Conservation (phyloP, 768 basidiomycete species). For the Kwoniella botswanensis region DNA sequence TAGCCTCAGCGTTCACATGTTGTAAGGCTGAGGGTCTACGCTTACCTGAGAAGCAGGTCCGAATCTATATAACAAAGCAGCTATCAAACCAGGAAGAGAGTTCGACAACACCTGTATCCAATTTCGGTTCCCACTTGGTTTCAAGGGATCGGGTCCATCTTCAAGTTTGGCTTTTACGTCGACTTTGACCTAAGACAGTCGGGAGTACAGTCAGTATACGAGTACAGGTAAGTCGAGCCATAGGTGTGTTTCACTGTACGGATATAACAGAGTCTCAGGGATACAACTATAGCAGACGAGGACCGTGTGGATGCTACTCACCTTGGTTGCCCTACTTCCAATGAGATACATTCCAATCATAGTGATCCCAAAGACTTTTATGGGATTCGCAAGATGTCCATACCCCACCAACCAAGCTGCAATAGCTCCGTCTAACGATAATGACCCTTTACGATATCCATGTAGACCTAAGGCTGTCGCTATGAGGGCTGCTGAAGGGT, state of each 20-base stretch:
- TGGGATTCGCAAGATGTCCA: slow-evolving; percentile 64
- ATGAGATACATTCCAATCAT: slow-evolving; percentile 64
- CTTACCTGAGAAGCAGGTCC: slow-evolving; percentile 21
- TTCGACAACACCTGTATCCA: slow-evolving; percentile 85
- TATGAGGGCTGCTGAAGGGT: slow-evolving; percentile 34
- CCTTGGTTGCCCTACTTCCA: slow-evolving; percentile 84
- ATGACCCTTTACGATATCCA: slow-evolving; percentile 74
- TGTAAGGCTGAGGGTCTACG: neutral
- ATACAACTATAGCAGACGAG: too few relatives aligned
- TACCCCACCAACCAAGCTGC: slow-evolving; percentile 80
- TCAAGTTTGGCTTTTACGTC: slow-evolving; percentile 69
- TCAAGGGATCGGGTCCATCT: slow-evolving; percentile 66
- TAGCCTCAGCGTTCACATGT: neutral
- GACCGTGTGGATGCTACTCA: slow-evolving; percentile 59
- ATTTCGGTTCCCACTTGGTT: slow-evolving; percentile 73
- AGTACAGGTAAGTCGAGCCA: too few relatives aligned
- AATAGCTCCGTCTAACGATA: slow-evolving; percentile 75
- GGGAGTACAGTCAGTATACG: too few relatives aligned
- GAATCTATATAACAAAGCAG: slow-evolving; percentile 42
- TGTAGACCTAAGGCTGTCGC: slow-evolving; percentile 65
- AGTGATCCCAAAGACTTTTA: slow-evolving; percentile 51
- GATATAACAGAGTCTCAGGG: too few relatives aligned
- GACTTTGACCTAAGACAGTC: slow-evolving; percentile 60
- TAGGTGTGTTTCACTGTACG: too few relatives aligned
- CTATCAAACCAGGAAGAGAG: slow-evolving; percentile 63